Base-by-base conservation (phyloP, 352 stramenopile genomes). In the Pythium phragmitis region DNA sequence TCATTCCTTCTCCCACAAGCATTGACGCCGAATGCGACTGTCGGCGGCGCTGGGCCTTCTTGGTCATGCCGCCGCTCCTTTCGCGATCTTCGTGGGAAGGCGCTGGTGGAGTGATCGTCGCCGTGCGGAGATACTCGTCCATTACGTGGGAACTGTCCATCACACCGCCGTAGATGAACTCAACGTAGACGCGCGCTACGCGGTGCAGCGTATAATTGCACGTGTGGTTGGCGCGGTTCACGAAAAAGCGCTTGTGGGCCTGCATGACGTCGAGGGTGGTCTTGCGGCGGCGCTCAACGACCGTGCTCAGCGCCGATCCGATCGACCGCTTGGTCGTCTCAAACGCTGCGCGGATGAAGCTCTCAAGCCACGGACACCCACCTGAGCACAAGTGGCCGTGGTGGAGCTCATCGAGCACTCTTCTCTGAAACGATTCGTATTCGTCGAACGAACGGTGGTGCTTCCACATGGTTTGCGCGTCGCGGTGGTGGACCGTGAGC, bases 361-460 rank as follows among this genome's bases (percentile, higher is more conserved):
- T 75, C 21, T 88, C 69, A 34, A 88, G 63, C 67, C 79, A 90
- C 26, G 77, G 75, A 51, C 79, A 88, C 30, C 62, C 58, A 30
- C 70, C 79, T 30, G 75, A 63, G 48, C 79, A 90, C 9, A 76
- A 65, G 63, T 88, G 79, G 34, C 79, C 81, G 58, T 85, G 79
- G 23, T 85, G 69, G 51, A 90, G 72, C 33, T 63, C 75, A 6
- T 57, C 45, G 6, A 82, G 55, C 21, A 79, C 28, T 1, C 55
- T 55, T 13, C 68, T 67, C 39, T 85, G 75, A 28, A 87, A 73
- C 13, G 42, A 45, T 16, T 69, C 54, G 62, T 86, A 82, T 58
- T 88, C 75, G 34, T 80, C 72, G 50, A 86, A 79, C 49, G 75
- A 84, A 21, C 61, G 76, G 50, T 48, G 72, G 33, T 83, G 60